Base-by-base conservation (phyloP, 106 monocot species). In the Iris macrosiphon region DNA sequence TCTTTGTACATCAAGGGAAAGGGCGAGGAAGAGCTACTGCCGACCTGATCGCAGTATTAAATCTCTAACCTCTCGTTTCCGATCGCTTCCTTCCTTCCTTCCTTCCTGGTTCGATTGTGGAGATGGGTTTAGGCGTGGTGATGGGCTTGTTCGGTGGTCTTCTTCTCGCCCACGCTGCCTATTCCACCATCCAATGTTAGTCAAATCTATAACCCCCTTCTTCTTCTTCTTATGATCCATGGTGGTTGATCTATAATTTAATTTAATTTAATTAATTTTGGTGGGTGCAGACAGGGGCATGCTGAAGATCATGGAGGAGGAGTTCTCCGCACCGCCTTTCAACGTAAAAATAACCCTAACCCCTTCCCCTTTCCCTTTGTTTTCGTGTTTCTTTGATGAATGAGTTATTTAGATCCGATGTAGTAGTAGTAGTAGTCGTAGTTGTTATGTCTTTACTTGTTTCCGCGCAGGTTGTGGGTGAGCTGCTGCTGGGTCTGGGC, bases 281-380 rank as follows among this genome's bases (percentile, higher is more conserved):
- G 6, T 24, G 17, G 14, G 40, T 64, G 20, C 75, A 95, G 94
- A 95, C 46, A 63, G 89, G 59, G 71, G 82, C 16, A 54, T 89
- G 69, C 72, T 95, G 48, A 85, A 95, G 82, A 89, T 95, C 62
- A 55, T 77, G 61, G 89, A 95, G 55, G 89, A 95, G 52, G 89
- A 95, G 62, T 95, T 79, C 74, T 73, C 71, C 3, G 75, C 74
- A 3, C 79, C 85, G 19, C 94, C 94, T 7, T 63, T 76, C 39
- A 82, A 73, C 46, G 93, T 94, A 76, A 43, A 37, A 5, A 9
- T 6, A 45, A n/a, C n/a, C n/a, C n/a, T n/a, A 14, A 32, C 15
- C 27, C 37, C 6, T 15, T 49, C 18, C 18, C 7, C 37, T 26
- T 4, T 17, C 50, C 12, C 2, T 31, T 15, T 11, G 11, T 51